Evolutionary conservation across 1,284 basidiomycete genomes (phyloP), one percentile per base, ranked within the genome.

Genomic region (Grifola frondosa): DNA sequence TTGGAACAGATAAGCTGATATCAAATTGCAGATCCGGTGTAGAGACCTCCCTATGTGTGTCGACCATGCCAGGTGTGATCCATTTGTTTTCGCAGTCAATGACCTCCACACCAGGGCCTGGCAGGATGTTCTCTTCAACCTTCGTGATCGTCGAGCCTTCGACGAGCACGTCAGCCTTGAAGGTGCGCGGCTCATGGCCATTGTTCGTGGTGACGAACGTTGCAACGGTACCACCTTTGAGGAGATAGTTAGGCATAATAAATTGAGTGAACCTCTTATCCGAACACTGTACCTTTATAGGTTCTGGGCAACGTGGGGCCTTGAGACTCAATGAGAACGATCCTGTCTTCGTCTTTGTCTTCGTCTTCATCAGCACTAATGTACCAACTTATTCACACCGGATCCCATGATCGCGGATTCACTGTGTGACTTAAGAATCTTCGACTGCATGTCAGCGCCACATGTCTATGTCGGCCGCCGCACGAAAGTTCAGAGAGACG

Each of bases 31-130:
- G 7, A 20, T 3, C 29, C 12, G 6, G 10, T 6, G 22, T 15
- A 4, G 16, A 11, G 21, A 16, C 53, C 10, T 28, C 63, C 63
- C 63, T 49, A 41, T 65, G 63, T 2, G 62, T 65, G 40, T 65
- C 63, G 22, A 65, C 51, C 37, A 62, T 58, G 2, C 63, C 63
- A 13, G 63, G 63, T 1, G 60, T 56, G 11, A 63, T 57, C 63
- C 63, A 65, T 49, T 62, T 63, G 40, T 54, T 52, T n/a, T 40
- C 34, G 44, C 60, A 62, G 44, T 63, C 53, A 36, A 65, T 49
- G 21, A 63, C 53, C 29, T 62, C 50, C 6, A 57, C 53, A 19
- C 50, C 51, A 5, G 52, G n/a, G 15, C 17, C 51, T 5, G 49
- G 53, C 6, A 35, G 23, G 21, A 65, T 59, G 36, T 54, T 36